phyloP scores from a whole-genome alignment of 345 rosid species.

The Linum trigynum region DNA sequence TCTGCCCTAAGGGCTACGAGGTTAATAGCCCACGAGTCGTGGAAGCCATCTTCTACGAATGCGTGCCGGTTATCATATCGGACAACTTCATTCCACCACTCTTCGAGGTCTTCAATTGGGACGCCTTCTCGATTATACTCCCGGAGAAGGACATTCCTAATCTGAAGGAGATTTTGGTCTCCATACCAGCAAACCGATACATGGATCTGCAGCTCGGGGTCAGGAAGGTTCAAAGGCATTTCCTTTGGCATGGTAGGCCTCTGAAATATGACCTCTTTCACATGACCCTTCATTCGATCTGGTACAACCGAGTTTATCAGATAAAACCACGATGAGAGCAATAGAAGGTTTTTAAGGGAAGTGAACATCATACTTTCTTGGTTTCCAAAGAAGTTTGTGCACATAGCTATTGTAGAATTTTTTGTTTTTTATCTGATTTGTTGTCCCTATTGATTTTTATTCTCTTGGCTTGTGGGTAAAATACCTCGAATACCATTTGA shows the following conservation, averaged over 20 bases:
- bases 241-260: slow-evolving; percentile 82
- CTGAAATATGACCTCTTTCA: slow-evolving; percentile 75
- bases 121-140: slow-evolving; percentile 53
- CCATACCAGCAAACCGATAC: slow-evolving; percentile 63
- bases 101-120: slow-evolving; percentile 80
- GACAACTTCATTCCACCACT: slow-evolving; percentile 90
- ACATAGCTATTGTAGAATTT: too few species aligned
- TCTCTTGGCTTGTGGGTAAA: too few species aligned
- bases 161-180: slow-evolving; percentile 46
- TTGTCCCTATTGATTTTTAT: too few species aligned
- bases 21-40: slow-evolving; percentile 96
- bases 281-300: slow-evolving; percentile 89
- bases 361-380: too few species aligned
- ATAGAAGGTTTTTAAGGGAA: too few species aligned
- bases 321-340: slow-evolving; percentile 43
- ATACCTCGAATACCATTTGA: too few species aligned
- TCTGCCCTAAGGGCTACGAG: slow-evolving; percentile 85
- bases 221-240: slow-evolving; percentile 66
- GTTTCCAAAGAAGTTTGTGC: too few species aligned
- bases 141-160: slow-evolving; percentile 80
- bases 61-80: slow-evolving; percentile 78
- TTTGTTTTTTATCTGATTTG: too few species aligned
- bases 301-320: slow-evolving; percentile 83
- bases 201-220: slow-evolving; percentile 63
- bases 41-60: slow-evolving; percentile 80